These are phyloP conservation scores for Iris pallida DNA, from an alignment of 116 monocot genomes.

Conservation along the genomic window DNA sequence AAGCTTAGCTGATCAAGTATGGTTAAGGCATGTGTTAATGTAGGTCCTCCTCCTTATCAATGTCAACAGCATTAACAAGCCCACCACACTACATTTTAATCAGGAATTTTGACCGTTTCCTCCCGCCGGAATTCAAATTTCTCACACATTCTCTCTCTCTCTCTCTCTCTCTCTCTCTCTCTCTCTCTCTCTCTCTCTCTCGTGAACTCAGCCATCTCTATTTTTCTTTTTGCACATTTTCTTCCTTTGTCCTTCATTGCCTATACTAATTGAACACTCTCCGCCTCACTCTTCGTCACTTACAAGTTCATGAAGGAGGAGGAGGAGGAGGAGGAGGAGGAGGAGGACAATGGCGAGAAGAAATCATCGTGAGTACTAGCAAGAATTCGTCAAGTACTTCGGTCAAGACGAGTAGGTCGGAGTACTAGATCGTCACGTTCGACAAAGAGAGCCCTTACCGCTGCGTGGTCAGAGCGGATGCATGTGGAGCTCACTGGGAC, in stretches of 20 bases:
- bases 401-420: not conserved
- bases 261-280: too few species aligned
- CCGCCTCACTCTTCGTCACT: not conserved
- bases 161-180: not conserved
- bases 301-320: slow-evolving; percentile 10
- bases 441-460: not conserved
- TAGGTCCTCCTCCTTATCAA: not conserved
- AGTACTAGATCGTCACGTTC: slow-evolving; percentile 18
- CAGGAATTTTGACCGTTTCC: not conserved
- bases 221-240: not conserved
- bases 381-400: not conserved
- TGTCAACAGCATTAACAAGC: too few species aligned
- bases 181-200: not conserved
- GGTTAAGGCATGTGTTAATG: too few species aligned
- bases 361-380: too few species aligned
- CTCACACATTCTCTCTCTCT: not conserved
- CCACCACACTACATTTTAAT: not conserved
- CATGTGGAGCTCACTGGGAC: too few species aligned
- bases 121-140: not conserved
- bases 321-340: not conserved
- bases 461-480: not conserved
- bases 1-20: too few species aligned
- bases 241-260: not conserved
- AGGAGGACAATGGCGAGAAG: slow-evolving; percentile 1
- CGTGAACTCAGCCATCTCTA: not conserved